phyloP scores from a whole-genome alignment of 2,329 filamentous ascomycete species.

The Ophiostoma triangulosporum region DNA sequence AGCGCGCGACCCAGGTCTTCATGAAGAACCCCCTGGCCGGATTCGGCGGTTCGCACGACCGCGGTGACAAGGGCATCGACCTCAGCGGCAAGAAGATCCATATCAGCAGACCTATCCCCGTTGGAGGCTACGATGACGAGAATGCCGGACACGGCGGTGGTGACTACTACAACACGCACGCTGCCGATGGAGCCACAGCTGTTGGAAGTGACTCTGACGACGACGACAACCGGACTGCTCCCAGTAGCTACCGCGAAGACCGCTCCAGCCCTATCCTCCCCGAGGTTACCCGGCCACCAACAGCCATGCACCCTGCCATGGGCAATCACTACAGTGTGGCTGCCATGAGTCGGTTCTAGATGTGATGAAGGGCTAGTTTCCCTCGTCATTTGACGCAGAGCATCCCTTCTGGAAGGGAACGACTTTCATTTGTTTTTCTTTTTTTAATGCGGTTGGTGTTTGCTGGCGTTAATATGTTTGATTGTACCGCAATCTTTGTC shows the following conservation, averaged over 20 bases:
- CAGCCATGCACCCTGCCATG: slow-evolving; percentile 42
- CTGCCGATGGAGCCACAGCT: neutral
- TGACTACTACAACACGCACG: slow-evolving; percentile 12
- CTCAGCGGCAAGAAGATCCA: slow-evolving; percentile 24
- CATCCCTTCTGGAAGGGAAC: neutral
- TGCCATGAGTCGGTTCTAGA: neutral
- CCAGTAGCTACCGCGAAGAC: slow-evolving; percentile 18
- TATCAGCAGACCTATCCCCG: slow-evolving; percentile 30
- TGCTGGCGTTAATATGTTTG: neutral
- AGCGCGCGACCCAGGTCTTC: slow-evolving; percentile 17
- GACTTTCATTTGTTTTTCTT: neutral
- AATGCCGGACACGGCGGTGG: slow-evolving; percentile 21
- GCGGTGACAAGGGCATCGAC: slow-evolving; percentile 18
- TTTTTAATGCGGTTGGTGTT: neutral
- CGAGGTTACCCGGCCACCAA: slow-evolving; percentile 39
- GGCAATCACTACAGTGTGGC: slow-evolving; percentile 20
- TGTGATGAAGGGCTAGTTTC: slow-evolving; percentile 18
- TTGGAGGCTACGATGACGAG: slow-evolving; percentile 22
- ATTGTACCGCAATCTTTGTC: neutral
- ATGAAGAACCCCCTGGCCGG: slow-evolving; percentile 8
- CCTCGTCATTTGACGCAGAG: neutral
- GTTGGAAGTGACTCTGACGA: slow-evolving; percentile 2
- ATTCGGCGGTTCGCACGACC: slow-evolving; percentile 8
- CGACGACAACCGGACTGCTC: neutral
- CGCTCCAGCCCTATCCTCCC: slow-evolving; percentile 43